phyloP scores from a whole-genome alignment of 2,329 filamentous ascomycete genomes.

The Aspergillus bombycis region DNA sequence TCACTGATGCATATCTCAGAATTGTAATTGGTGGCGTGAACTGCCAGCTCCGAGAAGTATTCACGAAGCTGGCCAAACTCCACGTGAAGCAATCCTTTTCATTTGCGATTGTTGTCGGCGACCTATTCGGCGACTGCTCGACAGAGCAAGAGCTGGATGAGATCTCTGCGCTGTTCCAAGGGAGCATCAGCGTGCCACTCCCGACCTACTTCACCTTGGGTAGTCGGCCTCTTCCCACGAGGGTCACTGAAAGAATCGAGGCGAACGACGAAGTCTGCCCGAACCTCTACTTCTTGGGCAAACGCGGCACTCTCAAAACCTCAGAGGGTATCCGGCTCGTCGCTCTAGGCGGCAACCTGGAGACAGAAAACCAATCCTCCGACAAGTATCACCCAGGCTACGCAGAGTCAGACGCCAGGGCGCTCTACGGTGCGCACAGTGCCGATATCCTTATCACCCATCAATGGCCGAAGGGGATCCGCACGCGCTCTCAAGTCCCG shows the following conservation, averaged over 20 bases:
- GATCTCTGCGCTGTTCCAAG: slow-evolving; percentile 68
- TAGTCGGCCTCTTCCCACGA: slow-evolving; percentile 68
- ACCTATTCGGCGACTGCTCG: slow-evolving; percentile 69
- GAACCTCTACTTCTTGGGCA: slow-evolving; percentile 90
- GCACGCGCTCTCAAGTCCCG: slow-evolving; percentile 66
- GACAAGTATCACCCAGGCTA: slow-evolving; percentile 77
- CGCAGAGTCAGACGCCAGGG: slow-evolving; percentile 73
- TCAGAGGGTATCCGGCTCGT: slow-evolving; percentile 87
- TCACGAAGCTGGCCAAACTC: slow-evolving; percentile 77
- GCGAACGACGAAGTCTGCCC: slow-evolving; percentile 75
- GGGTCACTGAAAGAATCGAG: slow-evolving; percentile 73
- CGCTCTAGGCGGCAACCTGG: slow-evolving; percentile 74
- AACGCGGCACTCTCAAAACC: slow-evolving; percentile 84
- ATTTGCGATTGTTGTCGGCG: slow-evolving; percentile 80
- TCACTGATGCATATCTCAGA: slow-evolving; percentile 37
- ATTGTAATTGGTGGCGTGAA: slow-evolving; percentile 81
- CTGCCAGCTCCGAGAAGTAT: slow-evolving; percentile 73
- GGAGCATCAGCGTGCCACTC: slow-evolving; percentile 73
- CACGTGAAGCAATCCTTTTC: slow-evolving; percentile 88
- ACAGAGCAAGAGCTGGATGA: slow-evolving; percentile 58
- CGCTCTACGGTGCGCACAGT: slow-evolving; percentile 73
- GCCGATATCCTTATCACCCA: slow-evolving; percentile 87
- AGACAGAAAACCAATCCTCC: slow-evolving; percentile 50
- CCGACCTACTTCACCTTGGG: slow-evolving; percentile 91
- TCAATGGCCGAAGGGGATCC: slow-evolving; percentile 79